Base-by-base conservation (phyloP, 2,329 filamentous ascomycete species). In the Nannizzia gypsea region DNA sequence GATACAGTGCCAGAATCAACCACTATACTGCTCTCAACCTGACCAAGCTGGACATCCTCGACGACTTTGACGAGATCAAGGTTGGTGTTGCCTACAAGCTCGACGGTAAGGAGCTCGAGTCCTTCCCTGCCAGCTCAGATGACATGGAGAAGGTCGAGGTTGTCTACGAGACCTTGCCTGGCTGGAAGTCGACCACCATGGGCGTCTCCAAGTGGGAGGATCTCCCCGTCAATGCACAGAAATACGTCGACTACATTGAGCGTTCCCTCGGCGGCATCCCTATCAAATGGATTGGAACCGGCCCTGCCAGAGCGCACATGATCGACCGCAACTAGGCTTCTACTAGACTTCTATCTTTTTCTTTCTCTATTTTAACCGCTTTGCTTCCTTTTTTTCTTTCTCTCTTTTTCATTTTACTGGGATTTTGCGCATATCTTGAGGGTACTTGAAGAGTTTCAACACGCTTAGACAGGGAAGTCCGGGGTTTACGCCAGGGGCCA, bases 21-120 rank as follows among this genome's bases (percentile, higher is more conserved):
- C 75, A 77, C 70, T 79, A 79, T 70, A 79, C 77, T 15, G 71
- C 75, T 11, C 74, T 85, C 66, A 85, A 86, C 73, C 74, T 85
- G 60, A 85, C 83, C 60, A 85, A 85, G 72, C 78, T 86, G 54
- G 83, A 86, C 66, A 78, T 86, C 36, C 75, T 86, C 5, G 83
- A 86, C 67, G 78, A 80, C 67, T 85, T 86, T 66, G 78, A 83
- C 20, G 80, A 83, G 70, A 79, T 86, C 72, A 80, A 84, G 70
- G 77, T 86, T 44, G 83, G 80, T 3, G 80, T 79, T 1, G 76
- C 77, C 9, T 86, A 86, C 71, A 74, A 74, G 55, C 68, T 81
- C 67, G 68, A 80, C 48, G 82, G 81, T 48, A 73, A 69, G 65
- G 71, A 71, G 36, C 73, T 82, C 13, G 73, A 77, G 31, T 77